Evolutionary conservation across 2,329 filamentous ascomycete species (phyloP).

Genomic region (Pseudogymnoascus sp.): DNA sequence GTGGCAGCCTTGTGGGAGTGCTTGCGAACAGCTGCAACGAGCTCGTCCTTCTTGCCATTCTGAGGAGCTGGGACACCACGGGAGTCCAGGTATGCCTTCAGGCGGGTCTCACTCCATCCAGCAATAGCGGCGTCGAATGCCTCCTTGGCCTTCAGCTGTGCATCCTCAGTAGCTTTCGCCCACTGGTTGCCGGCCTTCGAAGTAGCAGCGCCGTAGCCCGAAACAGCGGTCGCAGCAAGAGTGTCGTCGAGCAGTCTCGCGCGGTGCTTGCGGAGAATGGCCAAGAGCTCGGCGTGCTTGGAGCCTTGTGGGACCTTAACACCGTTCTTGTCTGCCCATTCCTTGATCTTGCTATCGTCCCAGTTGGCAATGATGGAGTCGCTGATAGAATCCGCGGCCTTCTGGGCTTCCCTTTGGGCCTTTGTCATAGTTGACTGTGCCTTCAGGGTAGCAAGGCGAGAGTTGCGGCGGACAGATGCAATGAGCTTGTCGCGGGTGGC

Average conservation of each 20-base stretch:
- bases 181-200: constrained; percentile 68
- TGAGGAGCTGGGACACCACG: constrained; percentile 70
- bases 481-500: constrained; percentile 79
- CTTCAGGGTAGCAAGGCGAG: constrained; percentile 66
- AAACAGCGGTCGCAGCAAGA: constrained; percentile 44
- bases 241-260: constrained; percentile 62
- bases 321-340: constrained; percentile 84
- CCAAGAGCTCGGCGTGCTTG: constrained; percentile 79
- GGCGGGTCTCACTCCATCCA: constrained; percentile 64
- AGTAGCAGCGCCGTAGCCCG: constrained; percentile 60
- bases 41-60: constrained; percentile 59
- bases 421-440: constrained; percentile 51
- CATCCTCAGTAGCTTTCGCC: constrained; percentile 65
- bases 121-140: constrained; percentile 55
- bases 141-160: constrained; percentile 51
- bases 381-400: constrained; percentile 65
- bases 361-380: constrained; percentile 83
- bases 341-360: constrained; percentile 84
- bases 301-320: constrained; percentile 88
- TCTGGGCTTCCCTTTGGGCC: constrained; percentile 55
- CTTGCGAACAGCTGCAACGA: constrained; percentile 65
- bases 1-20: constrained; percentile 60
- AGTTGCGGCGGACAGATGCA: constrained; percentile 82
- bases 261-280: constrained; percentile 81
- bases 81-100: constrained; percentile 71